A percentile compares a stretch with the other conserved stretches of the same genome.
phyloP scores from a whole-genome alignment of 1,139 yeast species.

The Spathaspora sp. region DNA sequence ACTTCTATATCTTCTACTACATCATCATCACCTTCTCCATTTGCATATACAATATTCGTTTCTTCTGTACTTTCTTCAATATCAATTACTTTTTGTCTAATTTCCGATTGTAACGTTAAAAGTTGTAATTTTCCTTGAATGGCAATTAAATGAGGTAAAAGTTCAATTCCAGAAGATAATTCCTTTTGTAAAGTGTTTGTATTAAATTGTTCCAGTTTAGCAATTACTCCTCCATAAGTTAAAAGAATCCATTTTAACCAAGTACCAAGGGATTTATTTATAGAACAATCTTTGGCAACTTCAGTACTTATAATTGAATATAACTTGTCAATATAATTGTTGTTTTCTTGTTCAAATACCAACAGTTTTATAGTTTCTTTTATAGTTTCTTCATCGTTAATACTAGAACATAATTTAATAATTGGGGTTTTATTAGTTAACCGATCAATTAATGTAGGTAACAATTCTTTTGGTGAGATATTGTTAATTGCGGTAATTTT shows the following conservation, averaged over 20 bases:
- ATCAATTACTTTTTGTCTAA: conserved; percentile 26
- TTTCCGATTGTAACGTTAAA: conserved; percentile 38
- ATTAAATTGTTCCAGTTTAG: conserved; percentile 29
- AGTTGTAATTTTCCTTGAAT: conserved; percentile 47
- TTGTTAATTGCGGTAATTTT: conserved; percentile 16
- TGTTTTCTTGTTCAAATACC: not conserved
- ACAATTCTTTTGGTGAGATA: conserved; percentile 25
- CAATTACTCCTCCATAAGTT: conserved; percentile 42
- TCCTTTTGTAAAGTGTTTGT: conserved; percentile 31
- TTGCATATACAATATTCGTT: conserved; percentile 29
- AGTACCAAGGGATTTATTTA: conserved; percentile 29
- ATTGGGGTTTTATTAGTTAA: conserved; percentile 16
- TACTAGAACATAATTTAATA: conserved; percentile 33
- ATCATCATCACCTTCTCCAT: conserved; percentile 44
- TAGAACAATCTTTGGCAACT: conserved; percentile 36
- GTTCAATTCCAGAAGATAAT: conserved; percentile 30
- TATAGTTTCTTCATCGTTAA: conserved; percentile 31
- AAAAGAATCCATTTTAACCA: conserved; percentile 56
- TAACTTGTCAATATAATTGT: conserved; percentile 18
- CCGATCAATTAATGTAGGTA: conserved; percentile 7
- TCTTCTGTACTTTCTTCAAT: conserved; percentile 26
- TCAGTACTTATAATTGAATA: conserved; percentile 34
- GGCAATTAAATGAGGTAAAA: conserved; percentile 40
- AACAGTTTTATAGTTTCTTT: conserved; percentile 28
- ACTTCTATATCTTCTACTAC: conserved; percentile 13